A percentile compares a stretch with the other conserved stretches of the same genome.
Evolutionary conservation across 75 land plant species (phyloP).

Genomic region (Azolla pinnata): DNA sequence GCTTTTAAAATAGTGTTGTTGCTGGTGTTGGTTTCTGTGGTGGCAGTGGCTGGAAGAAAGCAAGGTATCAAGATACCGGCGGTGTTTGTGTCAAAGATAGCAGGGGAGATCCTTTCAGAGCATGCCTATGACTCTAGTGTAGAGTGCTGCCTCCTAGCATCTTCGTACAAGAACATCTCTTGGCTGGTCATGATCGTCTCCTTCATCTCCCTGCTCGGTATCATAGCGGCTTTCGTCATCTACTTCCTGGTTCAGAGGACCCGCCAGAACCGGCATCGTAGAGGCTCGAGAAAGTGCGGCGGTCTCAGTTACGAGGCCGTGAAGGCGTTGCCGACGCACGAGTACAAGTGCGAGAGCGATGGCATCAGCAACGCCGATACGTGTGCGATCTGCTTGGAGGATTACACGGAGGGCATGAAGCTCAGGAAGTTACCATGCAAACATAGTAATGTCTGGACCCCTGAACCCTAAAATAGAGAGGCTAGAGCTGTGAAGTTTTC

Average conservation of each 20-base stretch:
- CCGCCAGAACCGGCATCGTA: neutral
- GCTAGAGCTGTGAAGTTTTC: too few species aligned
- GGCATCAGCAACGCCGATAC: slow-evolving; percentile 28
- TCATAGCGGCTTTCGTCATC: slow-evolving; percentile 31
- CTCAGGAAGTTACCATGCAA: slow-evolving; percentile 63
- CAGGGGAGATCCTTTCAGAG: slow-evolving; percentile 45
- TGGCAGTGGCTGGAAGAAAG: slow-evolving; percentile 52
- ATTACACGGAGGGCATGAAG: slow-evolving; percentile 52
- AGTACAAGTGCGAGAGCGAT: slow-evolving; percentile 24
- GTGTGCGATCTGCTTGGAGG: slow-evolving; percentile 80
- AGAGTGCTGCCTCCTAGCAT: slow-evolving; percentile 46
- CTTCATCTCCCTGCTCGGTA: slow-evolving; percentile 46
- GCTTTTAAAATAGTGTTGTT: too few species aligned
- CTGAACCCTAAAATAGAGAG: too few species aligned
- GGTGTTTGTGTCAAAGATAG: slow-evolving; percentile 57
- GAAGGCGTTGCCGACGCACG: slow-evolving; percentile 43
- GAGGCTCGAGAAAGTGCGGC: slow-evolving; percentile 8
- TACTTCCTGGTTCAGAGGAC: slow-evolving; percentile 26
- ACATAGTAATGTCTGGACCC: too few species aligned
- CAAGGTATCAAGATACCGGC: slow-evolving; percentile 44
- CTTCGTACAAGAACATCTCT: slow-evolving; percentile 27
- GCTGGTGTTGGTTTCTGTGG: neutral
- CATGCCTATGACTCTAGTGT: slow-evolving; percentile 30
- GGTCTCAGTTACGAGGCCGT: slow-evolving; percentile 38
- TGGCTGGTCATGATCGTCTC: slow-evolving; percentile 54